These are phyloP conservation scores for Kalanchoe fedtschenkoi DNA, from an alignment of 164 flowering plant species.

Conservation along the genomic window DNA sequence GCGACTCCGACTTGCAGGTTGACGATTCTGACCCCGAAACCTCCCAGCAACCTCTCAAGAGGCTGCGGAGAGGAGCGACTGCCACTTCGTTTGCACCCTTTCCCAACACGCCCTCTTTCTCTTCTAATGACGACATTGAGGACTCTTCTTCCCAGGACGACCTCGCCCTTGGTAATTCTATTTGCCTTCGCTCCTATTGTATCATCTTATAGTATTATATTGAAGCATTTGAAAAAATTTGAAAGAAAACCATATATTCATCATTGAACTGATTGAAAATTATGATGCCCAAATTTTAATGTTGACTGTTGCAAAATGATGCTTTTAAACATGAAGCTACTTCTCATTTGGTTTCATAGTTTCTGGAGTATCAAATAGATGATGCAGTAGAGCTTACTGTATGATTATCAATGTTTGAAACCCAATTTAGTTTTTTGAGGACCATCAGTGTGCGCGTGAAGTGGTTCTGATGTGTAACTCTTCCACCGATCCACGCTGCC, in stretches of 20 bases:
- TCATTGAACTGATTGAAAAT: not conserved
- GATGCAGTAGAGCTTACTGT: no score
- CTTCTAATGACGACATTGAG: slow-evolving; percentile 40
- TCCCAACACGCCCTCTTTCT: not conserved
- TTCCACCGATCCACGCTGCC: no score
- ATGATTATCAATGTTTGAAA: no score
- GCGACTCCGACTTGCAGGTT: slow-evolving; percentile 10
- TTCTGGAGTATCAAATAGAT: no score
- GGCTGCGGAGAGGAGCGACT: slow-evolving; percentile 35
- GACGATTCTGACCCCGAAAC: slow-evolving; percentile 25
- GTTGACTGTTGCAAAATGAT: no score
- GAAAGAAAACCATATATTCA: not conserved
- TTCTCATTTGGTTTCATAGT: no score
- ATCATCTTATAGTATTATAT: no score
- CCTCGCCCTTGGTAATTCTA: slow-evolving; percentile 18
- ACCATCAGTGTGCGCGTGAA: no score
- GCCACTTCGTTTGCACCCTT: not conserved
- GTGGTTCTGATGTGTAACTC: no score
- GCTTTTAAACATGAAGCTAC: no score
- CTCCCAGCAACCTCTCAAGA: slow-evolving; percentile 14
- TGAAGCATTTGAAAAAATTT: not conserved
- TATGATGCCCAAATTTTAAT: no score
- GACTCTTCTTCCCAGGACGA: slow-evolving; percentile 62
- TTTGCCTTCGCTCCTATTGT: not conserved
- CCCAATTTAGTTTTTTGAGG: no score